phyloP scores from a whole-genome alignment of 1,139 yeast species.

The Taphrina deformans region DNA sequence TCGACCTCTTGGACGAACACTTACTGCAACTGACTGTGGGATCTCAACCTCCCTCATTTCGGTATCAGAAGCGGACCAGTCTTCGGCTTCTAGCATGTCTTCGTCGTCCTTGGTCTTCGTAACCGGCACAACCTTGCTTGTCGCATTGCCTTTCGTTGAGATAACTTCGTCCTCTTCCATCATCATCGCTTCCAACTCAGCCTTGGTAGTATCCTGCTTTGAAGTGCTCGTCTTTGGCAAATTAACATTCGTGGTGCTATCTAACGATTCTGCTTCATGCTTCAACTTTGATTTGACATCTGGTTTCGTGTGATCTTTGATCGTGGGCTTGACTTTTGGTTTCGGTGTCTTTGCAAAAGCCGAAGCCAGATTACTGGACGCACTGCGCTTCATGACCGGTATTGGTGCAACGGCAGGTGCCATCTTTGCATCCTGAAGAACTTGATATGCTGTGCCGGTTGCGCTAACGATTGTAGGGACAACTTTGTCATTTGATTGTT shows the following conservation, averaged over 20 bases:
- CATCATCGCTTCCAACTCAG: conserved; percentile 19
- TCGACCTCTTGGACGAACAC: conserved; percentile 12
- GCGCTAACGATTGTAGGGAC: neutral
- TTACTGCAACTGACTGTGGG: neutral
- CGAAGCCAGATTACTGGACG: conserved; percentile 18
- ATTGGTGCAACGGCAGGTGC: neutral
- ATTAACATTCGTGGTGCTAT: neutral
- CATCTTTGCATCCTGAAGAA: neutral
- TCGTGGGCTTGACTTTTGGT: neutral
- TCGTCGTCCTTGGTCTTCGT: neutral
- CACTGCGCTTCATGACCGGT: conserved; percentile 3
- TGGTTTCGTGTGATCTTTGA: neutral
- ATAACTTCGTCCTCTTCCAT: conserved; percentile 21
- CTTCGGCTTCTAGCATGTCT: conserved; percentile 5
- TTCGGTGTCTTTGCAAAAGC: conserved; percentile 30
- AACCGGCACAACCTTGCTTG: neutral
- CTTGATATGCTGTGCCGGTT: neutral
- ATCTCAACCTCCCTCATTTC: neutral
- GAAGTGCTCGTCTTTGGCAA: neutral
- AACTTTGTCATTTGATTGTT: neutral
- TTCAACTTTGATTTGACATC: neutral
- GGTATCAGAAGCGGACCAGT: conserved; percentile 21
- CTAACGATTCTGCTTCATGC: neutral
- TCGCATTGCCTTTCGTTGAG: neutral
- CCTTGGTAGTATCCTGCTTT: neutral